Percentiles rank a stretch among this genome's conserved stretches.
Conservation (phyloP, 148 eudicot species). For the Camellia sinensis region DNA sequence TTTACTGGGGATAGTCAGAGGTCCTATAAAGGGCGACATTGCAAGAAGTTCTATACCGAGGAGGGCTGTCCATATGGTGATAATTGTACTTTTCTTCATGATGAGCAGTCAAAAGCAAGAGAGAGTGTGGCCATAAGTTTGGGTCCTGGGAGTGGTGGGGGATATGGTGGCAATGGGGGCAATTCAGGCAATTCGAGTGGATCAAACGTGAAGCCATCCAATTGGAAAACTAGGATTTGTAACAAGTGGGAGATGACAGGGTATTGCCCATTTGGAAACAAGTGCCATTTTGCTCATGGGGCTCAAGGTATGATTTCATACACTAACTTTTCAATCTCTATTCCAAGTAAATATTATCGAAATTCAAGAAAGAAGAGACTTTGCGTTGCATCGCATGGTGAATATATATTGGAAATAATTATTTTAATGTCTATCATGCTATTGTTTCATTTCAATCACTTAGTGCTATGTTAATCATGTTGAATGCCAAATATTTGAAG, state of each 20-base stretch:
- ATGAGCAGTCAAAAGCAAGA: constrained; percentile 81
- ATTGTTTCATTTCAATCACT: too few relatives aligned
- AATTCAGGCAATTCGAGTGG: constrained; percentile 2
- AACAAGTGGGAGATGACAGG: constrained; percentile 61
- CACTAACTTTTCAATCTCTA: too few relatives aligned
- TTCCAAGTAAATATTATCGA: too few relatives aligned
- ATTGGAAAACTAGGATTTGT: constrained; percentile 56
- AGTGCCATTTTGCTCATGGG: constrained; percentile 46
- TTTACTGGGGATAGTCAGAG: constrained; percentile 60
- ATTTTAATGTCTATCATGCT: too few relatives aligned
- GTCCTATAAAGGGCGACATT: constrained; percentile 83
- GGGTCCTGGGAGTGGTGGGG: constrained; percentile 53
- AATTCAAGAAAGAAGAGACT: too few relatives aligned
- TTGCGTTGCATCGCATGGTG: too few relatives aligned
- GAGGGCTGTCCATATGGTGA: constrained; percentile 97
- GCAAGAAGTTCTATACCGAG: constrained; percentile 86
- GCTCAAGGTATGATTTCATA: neutral
- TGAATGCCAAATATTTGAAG: too few relatives aligned
- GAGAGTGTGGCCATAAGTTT: constrained; percentile 70
- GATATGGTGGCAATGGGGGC: constrained; percentile 22
- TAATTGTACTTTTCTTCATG: constrained; percentile 82
- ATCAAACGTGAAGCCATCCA: constrained; percentile 37
- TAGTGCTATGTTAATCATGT: too few relatives aligned
- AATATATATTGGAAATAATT: too few relatives aligned
- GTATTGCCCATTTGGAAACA: constrained; percentile 48